Conservation (phyloP, 2,329 filamentous ascomycete genomes). For the Zalaria obscura region DNA sequence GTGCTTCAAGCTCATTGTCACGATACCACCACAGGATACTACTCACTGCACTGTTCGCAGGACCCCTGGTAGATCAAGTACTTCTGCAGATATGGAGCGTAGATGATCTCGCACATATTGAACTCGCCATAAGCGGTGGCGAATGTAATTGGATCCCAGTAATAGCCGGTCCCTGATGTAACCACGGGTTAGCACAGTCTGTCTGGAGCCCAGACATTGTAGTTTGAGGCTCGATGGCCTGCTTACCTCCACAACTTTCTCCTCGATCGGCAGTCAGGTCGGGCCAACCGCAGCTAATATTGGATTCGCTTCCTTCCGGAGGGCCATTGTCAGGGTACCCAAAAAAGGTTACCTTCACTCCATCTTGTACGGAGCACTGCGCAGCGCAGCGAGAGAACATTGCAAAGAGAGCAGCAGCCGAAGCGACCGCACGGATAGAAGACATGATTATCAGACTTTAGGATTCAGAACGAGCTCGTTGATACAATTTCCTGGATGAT, state of each 20-base stretch:
- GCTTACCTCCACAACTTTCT: too few relatives aligned
- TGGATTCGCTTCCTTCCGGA: conserved; percentile 4
- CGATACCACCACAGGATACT: too few relatives aligned
- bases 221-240: too few relatives aligned
- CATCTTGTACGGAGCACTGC: neutral
- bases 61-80: conserved; percentile 25
- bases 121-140: conserved; percentile 28
- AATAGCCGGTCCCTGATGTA: conserved; percentile 25
- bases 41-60: conserved; percentile 17
- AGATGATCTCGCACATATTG: conserved; percentile 29
- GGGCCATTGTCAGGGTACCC: conserved; percentile 16
- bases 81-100: conserved; percentile 29
- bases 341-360: conserved; percentile 12
- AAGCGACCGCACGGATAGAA: too few relatives aligned
- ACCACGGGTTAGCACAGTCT: conserved; percentile 4
- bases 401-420: too few relatives aligned
- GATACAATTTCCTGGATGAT: too few relatives aligned
- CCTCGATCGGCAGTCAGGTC: conserved; percentile 2
- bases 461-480: too few relatives aligned
- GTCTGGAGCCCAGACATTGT: too few relatives aligned
- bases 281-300: too few relatives aligned
- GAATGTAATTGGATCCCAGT: conserved; percentile 28
- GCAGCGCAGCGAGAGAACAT: neutral
- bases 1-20: too few relatives aligned
- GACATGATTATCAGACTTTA: too few relatives aligned